Percentiles rank a stretch among this genome's conserved stretches.
Evolutionary conservation across 1,284 basidiomycete species (phyloP).

Genomic region (Hemileia vastatrix): DNA sequence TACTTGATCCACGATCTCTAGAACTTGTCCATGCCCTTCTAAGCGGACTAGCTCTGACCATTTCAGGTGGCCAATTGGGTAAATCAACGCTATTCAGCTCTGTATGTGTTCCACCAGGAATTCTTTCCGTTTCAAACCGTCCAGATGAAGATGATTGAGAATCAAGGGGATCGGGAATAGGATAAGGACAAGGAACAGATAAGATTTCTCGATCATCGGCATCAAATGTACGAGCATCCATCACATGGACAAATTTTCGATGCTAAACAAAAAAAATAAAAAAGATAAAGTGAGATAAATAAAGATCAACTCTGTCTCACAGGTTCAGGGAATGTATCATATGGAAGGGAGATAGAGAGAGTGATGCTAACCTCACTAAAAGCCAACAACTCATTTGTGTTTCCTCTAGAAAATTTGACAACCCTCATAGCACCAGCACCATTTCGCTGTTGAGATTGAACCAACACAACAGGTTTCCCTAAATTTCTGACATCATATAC

Average conservation of each 20-base stretch:
- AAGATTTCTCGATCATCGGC: constrained; percentile 18
- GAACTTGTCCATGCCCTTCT: neutral
- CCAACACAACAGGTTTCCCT: constrained; percentile 5
- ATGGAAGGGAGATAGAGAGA: neutral
- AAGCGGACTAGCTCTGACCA: neutral
- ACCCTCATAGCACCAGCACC: constrained; percentile 15
- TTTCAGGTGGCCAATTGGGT: neutral
- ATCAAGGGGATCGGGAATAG: constrained; percentile 7
- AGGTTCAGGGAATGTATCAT: too few relatives aligned
- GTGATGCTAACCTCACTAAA: constrained; percentile 19
- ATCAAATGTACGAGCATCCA: constrained; percentile 23
- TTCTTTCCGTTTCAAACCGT: too few relatives aligned
- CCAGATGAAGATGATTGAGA: too few relatives aligned
- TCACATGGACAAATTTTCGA: constrained; percentile 15
- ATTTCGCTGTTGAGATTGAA: constrained; percentile 9
- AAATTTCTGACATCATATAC: constrained; percentile 21
- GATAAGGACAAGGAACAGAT: constrained; percentile 7
- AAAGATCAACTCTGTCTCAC: too few relatives aligned
- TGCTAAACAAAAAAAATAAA: constrained; percentile 8
- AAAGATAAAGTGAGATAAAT: neutral
- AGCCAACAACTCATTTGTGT: constrained; percentile 19
- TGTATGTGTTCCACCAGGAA: too few relatives aligned
- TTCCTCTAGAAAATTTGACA: constrained; percentile 17
- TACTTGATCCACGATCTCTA: neutral
- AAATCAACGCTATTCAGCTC: too few relatives aligned